Evolutionary conservation across 805 yeast species (phyloP).

Genomic region (Wickerhamiella sorbophila): DNA sequence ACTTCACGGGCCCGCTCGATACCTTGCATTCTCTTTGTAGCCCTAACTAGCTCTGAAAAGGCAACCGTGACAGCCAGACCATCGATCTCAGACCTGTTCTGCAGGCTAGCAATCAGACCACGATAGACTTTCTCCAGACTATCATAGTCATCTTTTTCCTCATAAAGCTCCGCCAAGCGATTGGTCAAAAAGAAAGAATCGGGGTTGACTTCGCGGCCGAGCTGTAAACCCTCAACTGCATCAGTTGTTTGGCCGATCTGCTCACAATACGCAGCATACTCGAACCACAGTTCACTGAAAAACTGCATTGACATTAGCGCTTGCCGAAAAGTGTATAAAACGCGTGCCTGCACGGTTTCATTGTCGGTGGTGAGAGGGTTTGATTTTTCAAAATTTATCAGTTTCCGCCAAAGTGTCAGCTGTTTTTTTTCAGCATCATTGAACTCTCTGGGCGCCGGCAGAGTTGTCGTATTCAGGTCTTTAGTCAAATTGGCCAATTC

Average conservation of each 20-base stretch:
- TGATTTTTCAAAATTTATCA: conserved; percentile 68
- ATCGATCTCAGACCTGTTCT: conserved; percentile 18
- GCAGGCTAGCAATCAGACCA: conserved; percentile 35
- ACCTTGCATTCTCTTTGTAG: conserved; percentile 52
- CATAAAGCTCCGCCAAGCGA: conserved; percentile 55
- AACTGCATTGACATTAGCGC: conserved; percentile 48
- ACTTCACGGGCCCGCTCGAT: conserved; percentile 57
- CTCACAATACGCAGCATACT: conserved; percentile 29
- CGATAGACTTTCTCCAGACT: conserved; percentile 39
- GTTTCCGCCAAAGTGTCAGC: conserved; percentile 44
- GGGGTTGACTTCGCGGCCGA: conserved; percentile 53
- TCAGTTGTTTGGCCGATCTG: conserved; percentile 11
- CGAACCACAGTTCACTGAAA: conserved; percentile 67
- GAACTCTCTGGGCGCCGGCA: conserved; percentile 21
- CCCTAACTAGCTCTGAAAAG: conserved; percentile 55
- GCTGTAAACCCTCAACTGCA: conserved; percentile 33
- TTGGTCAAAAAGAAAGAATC: conserved; percentile 51
- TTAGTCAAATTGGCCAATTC: conserved; percentile 51
- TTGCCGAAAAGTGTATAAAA: conserved; percentile 59
- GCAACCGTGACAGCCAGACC: conserved; percentile 39
- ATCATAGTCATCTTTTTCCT: conserved; percentile 37
- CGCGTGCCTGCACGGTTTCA: conserved; percentile 37
- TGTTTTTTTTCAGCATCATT: conserved; percentile 26
- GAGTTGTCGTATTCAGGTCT: conserved; percentile 31
- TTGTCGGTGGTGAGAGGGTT: conserved; percentile 52